phyloP scores from a whole-genome alignment of 2,329 filamentous ascomycete species.

The Phyllosticta ampelicida region DNA sequence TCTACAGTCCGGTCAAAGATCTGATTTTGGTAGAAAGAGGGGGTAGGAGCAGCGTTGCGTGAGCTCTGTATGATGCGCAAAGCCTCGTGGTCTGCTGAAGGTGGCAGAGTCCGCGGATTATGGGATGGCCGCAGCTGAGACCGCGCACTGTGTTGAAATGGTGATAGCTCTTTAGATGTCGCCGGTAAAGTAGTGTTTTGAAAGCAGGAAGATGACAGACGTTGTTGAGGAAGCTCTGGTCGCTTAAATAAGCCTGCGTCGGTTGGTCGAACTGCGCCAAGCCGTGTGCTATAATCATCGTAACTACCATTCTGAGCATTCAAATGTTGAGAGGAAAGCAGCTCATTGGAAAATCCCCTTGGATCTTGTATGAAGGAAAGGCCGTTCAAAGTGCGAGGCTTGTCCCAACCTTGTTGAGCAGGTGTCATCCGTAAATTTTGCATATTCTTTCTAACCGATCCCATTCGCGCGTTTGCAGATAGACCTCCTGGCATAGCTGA shows the following conservation, averaged over 20 bases:
- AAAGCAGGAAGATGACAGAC: constrained; percentile 5
- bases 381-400: constrained; percentile 22
- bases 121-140: not conserved
- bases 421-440: not conserved
- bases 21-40: constrained; percentile 1
- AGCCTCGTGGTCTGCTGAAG: not conserved
- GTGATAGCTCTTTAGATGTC: not conserved
- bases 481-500: constrained; percentile 1
- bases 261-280: not conserved
- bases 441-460: not conserved
- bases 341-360: not conserved
- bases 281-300: not conserved
- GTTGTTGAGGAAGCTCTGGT: not conserved
- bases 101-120: not conserved
- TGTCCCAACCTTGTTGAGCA: constrained; percentile 12
- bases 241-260: not conserved
- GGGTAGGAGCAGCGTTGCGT: not conserved
- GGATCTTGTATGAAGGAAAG: constrained; percentile 27
- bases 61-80: not conserved
- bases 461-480: constrained; percentile 6
- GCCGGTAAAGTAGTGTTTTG: not conserved
- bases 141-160: not conserved
- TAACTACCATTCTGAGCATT: not conserved
- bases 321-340: not conserved
- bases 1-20: not conserved